Percentiles rank a stretch among this genome's conserved stretches.
Evolutionary conservation across 495 filamentous ascomycete species (phyloP).

Genomic region (Podospora pseudoanserina): DNA sequence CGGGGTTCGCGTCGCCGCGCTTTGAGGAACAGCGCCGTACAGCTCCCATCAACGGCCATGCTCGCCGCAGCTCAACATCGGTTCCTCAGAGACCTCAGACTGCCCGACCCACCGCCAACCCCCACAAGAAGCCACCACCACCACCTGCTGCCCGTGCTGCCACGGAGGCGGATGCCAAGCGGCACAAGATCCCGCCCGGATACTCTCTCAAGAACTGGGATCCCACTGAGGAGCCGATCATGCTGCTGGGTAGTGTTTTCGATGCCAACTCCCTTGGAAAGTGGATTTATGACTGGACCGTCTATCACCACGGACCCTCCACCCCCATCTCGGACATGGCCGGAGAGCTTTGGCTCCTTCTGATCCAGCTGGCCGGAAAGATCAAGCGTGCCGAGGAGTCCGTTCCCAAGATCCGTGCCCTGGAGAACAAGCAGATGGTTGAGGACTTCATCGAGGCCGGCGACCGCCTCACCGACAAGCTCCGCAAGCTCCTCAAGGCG

Average conservation of each 20-base stretch:
- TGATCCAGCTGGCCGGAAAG: conserved; percentile 95
- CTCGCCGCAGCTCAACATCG: conserved; percentile 43
- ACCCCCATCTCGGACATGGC: conserved; percentile 90
- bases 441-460: conserved; percentile 91
- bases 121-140: conserved; percentile 35
- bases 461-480: conserved; percentile 79
- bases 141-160: conserved; percentile 55
- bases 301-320: conserved; percentile 80
- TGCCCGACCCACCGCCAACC: conserved; percentile 36
- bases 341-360: conserved; percentile 89
- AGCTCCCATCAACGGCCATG: conserved; percentile 27
- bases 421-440: conserved; percentile 73
- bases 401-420: conserved; percentile 64
- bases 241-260: conserved; percentile 92
- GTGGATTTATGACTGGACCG: conserved; percentile 99
- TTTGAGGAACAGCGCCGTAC: conserved; percentile 42
- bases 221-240: conserved; percentile 83
- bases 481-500: conserved; percentile 80
- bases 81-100: conserved; percentile 43
- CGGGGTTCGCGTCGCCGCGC: conserved; percentile 42
- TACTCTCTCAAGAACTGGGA: conserved; percentile 99
- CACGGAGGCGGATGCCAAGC: conserved; percentile 78
- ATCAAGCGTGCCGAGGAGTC: conserved; percentile 87
- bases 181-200: conserved; percentile 78
- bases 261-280: conserved; percentile 96